Conservation (phyloP, 257 asterid genomes). For the Primulina tabacum region DNA sequence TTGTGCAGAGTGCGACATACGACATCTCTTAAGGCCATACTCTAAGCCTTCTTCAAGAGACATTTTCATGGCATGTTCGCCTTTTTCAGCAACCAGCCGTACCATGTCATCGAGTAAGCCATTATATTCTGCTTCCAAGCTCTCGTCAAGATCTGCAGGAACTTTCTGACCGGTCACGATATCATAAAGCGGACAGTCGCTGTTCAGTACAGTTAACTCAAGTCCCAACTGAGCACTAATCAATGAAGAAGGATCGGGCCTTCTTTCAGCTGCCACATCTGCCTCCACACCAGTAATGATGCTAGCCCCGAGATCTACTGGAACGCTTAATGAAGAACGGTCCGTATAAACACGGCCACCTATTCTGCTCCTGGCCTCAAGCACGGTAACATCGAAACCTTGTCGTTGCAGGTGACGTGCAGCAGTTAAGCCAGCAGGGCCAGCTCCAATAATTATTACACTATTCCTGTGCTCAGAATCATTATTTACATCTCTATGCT, state of each 20-base stretch:
- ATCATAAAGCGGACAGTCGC: constrained; percentile 96
- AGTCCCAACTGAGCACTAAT: constrained; percentile 96
- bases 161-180: constrained; percentile 80
- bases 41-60: constrained; percentile 95
- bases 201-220: constrained; percentile 86
- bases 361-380: constrained; percentile 92
- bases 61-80: constrained; percentile 80
- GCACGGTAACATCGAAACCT: constrained; percentile 76
- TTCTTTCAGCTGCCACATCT: constrained; percentile 93
- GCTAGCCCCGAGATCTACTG: constrained; percentile 99
- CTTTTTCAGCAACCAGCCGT: constrained; percentile 82
- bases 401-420: constrained; percentile 97
- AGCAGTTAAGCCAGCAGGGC: constrained; percentile 98
- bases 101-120: constrained; percentile 94
- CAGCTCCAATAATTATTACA: constrained; percentile 88
- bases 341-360: constrained; percentile 99
- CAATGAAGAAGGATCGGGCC: constrained; percentile 97
- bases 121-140: constrained; percentile 86
- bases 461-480: constrained; percentile 45
- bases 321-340: constrained; percentile 82
- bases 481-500: constrained; percentile 25
- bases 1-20: constrained; percentile 35
- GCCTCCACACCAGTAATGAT: constrained; percentile 99
- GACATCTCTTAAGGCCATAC: constrained; percentile 66
- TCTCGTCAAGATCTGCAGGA: constrained; percentile 81